Evolutionary conservation across 179 eudicot species (phyloP).

Genomic region (Silene noctiflora): DNA sequence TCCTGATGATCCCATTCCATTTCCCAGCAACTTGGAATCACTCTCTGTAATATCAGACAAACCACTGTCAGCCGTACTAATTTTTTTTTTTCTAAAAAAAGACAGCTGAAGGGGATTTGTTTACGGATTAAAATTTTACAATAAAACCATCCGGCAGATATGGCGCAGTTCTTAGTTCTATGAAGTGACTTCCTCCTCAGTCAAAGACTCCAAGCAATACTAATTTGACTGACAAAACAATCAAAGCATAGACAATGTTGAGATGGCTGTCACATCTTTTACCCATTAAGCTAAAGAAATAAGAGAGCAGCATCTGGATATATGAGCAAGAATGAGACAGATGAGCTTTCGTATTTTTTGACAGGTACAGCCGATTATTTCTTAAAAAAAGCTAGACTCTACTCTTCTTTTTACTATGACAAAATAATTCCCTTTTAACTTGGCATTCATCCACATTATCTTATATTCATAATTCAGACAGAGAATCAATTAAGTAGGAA

Average conservation of each 20-base stretch:
- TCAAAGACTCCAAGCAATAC: background rate
- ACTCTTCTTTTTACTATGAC: too few relatives aligned
- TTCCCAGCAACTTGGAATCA: slow-evolving; percentile 45
- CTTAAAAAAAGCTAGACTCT: too few relatives aligned
- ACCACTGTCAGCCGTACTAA: slow-evolving; percentile 15
- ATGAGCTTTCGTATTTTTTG: too few relatives aligned
- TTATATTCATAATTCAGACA: background rate
- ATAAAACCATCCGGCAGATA: background rate
- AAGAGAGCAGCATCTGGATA: too few relatives aligned
- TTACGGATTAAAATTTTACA: background rate
- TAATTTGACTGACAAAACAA: background rate
- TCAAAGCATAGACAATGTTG: too few relatives aligned
- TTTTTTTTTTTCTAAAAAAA: background rate
- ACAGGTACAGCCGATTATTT: too few relatives aligned
- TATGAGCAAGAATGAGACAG: too few relatives aligned
- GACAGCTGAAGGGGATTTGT: background rate
- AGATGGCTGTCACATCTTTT: too few relatives aligned
- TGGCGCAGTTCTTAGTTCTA: too few relatives aligned
- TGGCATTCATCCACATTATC: too few relatives aligned
- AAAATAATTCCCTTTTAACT: too few relatives aligned
- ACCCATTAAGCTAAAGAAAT: background rate
- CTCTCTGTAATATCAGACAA: slow-evolving; percentile 41
- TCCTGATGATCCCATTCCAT: slow-evolving; percentile 35
- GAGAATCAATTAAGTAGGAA: background rate
- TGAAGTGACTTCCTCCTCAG: too few relatives aligned